Conservation (phyloP, 1,284 basidiomycete species). For the Phylloporus gajari region DNA sequence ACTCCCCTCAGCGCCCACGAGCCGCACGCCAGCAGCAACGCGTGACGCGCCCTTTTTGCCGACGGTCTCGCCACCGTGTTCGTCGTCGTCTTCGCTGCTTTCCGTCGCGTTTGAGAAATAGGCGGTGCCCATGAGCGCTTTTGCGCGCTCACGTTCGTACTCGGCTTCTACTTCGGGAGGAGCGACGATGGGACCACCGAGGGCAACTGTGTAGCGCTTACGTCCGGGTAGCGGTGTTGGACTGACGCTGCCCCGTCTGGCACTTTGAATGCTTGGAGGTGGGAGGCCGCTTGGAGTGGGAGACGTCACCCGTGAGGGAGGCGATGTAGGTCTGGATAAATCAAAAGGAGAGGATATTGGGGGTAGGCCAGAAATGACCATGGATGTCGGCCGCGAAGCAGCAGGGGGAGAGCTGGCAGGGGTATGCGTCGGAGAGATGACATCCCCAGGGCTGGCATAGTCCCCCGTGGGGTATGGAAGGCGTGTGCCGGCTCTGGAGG, state of each 20-base stretch:
- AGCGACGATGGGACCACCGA: conserved; percentile 72
- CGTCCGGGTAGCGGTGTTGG: conserved; percentile 67
- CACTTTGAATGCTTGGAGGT: conserved; percentile 45
- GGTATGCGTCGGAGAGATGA: conserved; percentile 58
- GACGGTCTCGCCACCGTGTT: conserved; percentile 67
- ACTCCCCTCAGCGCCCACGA: conserved; percentile 34
- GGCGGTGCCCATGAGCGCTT: conserved; percentile 48
- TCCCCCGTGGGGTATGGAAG: conserved; percentile 84
- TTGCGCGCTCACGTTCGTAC: conserved; percentile 42
- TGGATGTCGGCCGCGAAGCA: conserved; percentile 37
- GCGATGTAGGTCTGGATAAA: conserved; percentile 30
- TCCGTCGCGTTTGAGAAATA: conserved; percentile 56
- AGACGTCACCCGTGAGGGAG: conserved; percentile 34
- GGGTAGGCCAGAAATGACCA: conserved; percentile 44
- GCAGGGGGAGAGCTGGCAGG: conserved; percentile 67
- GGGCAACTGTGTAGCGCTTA: conserved; percentile 84
- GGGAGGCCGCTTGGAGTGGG: conserved; percentile 45
- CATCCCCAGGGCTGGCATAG: conserved; percentile 68
- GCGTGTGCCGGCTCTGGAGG: conserved; percentile 57
- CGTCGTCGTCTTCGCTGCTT: conserved; percentile 46
- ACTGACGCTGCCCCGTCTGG: conserved; percentile 62
- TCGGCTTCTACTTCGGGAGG: conserved; percentile 52
- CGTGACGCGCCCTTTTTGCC: conserved; percentile 55
- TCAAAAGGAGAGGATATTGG: conserved; percentile 39
- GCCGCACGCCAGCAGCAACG: conserved; percentile 48